These are phyloP conservation scores for Pyronema omphalodes DNA, from an alignment of 495 filamentous ascomycete genomes.

Conservation along the genomic window DNA sequence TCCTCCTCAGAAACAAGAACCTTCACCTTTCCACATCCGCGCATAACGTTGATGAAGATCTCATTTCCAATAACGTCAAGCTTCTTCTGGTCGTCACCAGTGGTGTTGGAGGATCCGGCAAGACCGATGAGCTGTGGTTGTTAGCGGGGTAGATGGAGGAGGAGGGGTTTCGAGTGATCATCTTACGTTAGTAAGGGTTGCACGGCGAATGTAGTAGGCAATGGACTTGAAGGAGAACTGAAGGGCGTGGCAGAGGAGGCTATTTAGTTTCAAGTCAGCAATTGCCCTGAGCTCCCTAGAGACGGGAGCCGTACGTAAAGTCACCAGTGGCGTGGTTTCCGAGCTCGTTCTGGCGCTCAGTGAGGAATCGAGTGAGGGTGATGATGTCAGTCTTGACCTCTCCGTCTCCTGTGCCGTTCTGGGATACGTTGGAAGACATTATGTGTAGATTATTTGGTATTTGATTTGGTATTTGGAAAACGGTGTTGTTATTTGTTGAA, in stretches of 20 bases:
- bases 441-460: conserved; percentile 6
- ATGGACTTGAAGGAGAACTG: conserved; percentile 99
- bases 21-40: conserved; percentile 70
- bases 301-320: conserved; percentile 55
- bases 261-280: conserved; percentile 22
- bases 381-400: conserved; percentile 86
- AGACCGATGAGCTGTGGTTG: conserved; percentile 51
- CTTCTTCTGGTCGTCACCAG: conserved; percentile 98
- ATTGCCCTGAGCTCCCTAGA: neutral
- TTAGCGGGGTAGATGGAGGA: neutral
- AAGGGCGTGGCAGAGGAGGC: conserved; percentile 87
- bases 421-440: conserved; percentile 28
- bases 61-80: conserved; percentile 98
- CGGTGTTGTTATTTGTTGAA: neutral
- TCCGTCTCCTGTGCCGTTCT: conserved; percentile 30
- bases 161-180: neutral
- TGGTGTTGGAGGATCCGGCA: conserved; percentile 84
- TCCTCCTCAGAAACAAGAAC: conserved; percentile 93
- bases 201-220: conserved; percentile 92
- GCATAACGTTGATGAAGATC: conserved; percentile 87
- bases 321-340: conserved; percentile 59
- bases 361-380: conserved; percentile 86
- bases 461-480: neutral
- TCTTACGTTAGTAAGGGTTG: conserved; percentile 71
- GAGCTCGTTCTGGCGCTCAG: conserved; percentile 88